These are phyloP conservation scores for Pecoramyces ruminantium DNA, from an alignment of 192 early-diverging fungal species.

Conservation along the genomic window DNA sequence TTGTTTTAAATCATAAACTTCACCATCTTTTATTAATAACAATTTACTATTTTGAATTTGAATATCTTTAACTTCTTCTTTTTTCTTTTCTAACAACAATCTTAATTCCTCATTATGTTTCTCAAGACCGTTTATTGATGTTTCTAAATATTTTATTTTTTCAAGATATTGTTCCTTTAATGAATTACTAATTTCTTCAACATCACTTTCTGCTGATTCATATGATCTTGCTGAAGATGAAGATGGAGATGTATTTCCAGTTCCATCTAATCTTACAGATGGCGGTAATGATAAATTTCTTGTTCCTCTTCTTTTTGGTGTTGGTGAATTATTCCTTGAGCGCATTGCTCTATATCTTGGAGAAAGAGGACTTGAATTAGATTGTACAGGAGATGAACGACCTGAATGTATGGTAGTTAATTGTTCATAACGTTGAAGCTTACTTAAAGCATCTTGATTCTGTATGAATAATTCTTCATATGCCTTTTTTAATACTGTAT, in stretches of 20 bases:
- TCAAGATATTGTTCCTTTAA: neutral
- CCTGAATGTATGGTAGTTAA: neutral
- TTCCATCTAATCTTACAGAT: neutral
- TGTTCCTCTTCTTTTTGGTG: neutral
- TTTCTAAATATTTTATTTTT: neutral
- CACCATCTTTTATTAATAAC: neutral
- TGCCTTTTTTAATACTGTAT: conserved; percentile 4
- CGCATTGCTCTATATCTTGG: neutral
- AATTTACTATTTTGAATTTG: neutral
- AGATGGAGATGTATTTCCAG: neutral
- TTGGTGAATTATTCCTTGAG: neutral
- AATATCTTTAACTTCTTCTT: neutral
- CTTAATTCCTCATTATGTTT: neutral
- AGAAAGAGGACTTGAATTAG: neutral
- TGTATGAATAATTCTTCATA: conserved; percentile 1
- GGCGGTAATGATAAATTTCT: neutral
- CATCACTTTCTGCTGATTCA: neutral
- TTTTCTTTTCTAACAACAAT: neutral
- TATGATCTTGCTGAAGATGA: neutral
- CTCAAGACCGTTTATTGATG: neutral
- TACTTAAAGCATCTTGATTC: neutral
- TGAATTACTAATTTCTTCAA: neutral
- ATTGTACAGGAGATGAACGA: neutral
- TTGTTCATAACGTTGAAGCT: neutral
- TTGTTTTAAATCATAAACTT: neutral